These are phyloP conservation scores for Gaeumannomyces tritici DNA, from an alignment of 2,329 filamentous ascomycete species.

Conservation along the genomic window DNA sequence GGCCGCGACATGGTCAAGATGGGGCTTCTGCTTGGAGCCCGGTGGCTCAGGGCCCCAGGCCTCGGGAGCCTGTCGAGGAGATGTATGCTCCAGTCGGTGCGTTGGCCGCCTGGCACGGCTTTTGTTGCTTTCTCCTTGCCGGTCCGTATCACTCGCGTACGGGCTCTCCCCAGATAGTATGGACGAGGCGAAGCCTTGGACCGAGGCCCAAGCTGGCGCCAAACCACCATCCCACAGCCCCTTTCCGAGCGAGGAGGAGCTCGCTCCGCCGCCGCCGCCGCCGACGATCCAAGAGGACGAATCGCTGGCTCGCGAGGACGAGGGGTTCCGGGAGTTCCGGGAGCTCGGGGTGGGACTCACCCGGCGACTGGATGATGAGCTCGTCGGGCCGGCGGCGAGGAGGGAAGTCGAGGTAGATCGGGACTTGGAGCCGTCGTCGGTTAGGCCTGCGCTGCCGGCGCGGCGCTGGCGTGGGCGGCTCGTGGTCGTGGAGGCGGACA, in stretches of 20 bases:
- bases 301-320: conserved; percentile 2
- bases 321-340: background rate
- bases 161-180: conserved; percentile 23
- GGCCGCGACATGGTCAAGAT: conserved; percentile 39
- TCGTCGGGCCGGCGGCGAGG: conserved; percentile 15
- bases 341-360: conserved; percentile 28
- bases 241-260: conserved; percentile 19
- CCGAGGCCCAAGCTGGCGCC: conserved; percentile 44
- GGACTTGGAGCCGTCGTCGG: conserved; percentile 13
- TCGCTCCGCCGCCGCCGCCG: conserved; percentile 8
- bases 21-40: conserved; percentile 21
- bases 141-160: conserved; percentile 22
- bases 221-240: conserved; percentile 37
- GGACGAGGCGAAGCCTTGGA: conserved; percentile 43
- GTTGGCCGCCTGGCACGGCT: conserved; percentile 17
- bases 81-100: background rate
- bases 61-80: conserved; percentile 12
- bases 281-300: background rate
- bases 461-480: conserved; percentile 41
- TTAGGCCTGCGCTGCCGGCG: conserved; percentile 22
- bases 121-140: conserved; percentile 18
- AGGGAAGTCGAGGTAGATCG: conserved; percentile 17
- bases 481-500: background rate
- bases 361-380: conserved; percentile 24
- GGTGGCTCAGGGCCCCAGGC: conserved; percentile 45